Conservation (phyloP, 2,329 filamentous ascomycete genomes). For the Aspergillus sp. region DNA sequence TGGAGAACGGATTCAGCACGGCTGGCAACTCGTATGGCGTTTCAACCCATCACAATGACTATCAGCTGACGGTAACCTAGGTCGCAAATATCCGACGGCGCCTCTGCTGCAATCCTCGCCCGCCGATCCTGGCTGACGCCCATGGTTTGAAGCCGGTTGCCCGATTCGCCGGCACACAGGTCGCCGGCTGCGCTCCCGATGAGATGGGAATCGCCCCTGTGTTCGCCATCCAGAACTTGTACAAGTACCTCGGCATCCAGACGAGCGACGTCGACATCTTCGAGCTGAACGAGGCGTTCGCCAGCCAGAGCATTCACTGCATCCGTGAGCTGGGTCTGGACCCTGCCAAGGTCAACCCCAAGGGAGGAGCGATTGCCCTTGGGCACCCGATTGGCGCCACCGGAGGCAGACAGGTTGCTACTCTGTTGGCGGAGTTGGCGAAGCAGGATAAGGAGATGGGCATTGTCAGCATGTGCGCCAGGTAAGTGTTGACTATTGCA, state of each 20-base stretch:
- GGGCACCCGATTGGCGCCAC: slow-evolving; percentile 84
- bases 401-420: slow-evolving; percentile 76
- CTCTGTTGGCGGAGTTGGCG: slow-evolving; percentile 72
- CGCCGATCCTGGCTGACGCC: slow-evolving; percentile 77
- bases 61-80: slow-evolving; percentile 2
- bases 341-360: slow-evolving; percentile 66
- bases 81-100: slow-evolving; percentile 32
- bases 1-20: slow-evolving; percentile 72
- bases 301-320: slow-evolving; percentile 91
- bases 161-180: slow-evolving; percentile 82
- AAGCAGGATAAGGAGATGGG: slow-evolving; percentile 78
- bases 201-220: slow-evolving; percentile 74
- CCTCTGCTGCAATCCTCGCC: slow-evolving; percentile 79
- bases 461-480: slow-evolving; percentile 76
- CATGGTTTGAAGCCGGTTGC: slow-evolving; percentile 78
- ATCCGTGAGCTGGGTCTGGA: slow-evolving; percentile 54
- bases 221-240: slow-evolving; percentile 63
- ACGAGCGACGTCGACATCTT: slow-evolving; percentile 75
- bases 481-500: slow-evolving; percentile 36
- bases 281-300: slow-evolving; percentile 93
- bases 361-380: slow-evolving; percentile 83
- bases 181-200: slow-evolving; percentile 74
- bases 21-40: slow-evolving; percentile 47
- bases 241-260: slow-evolving; percentile 62
- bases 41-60: neutral